Evolutionary conservation across 805 yeast genomes (phyloP).

Genomic region (Kuraishia piskuri): DNA sequence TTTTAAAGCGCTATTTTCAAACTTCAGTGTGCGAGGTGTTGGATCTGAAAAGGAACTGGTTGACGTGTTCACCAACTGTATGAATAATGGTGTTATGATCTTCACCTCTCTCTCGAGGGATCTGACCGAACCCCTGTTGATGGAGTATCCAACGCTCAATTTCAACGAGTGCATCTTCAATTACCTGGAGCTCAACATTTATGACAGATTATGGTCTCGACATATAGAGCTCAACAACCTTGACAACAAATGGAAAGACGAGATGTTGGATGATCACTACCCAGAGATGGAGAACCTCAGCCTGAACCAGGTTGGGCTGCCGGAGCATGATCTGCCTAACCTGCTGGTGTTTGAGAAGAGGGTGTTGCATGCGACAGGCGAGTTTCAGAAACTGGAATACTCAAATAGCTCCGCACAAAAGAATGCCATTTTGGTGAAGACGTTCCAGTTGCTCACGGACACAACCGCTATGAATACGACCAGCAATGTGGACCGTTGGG

Average conservation of each 20-base stretch:
- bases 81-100: conserved; percentile 22
- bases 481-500: background rate
- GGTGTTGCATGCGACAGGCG: conserved; percentile 39
- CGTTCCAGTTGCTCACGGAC: conserved; percentile 42
- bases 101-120: conserved; percentile 24
- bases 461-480: conserved; percentile 10
- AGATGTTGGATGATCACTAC: conserved; percentile 20
- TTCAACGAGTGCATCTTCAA: conserved; percentile 49
- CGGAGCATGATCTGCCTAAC: conserved; percentile 14
- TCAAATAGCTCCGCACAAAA: conserved; percentile 41
- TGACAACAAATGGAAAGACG: conserved; percentile 8
- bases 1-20: conserved; percentile 28
- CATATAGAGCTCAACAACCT: conserved; percentile 12
- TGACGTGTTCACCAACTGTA: conserved; percentile 18
- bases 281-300: conserved; percentile 30
- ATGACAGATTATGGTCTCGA: conserved; percentile 56
- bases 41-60: conserved; percentile 18
- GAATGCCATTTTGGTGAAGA: conserved; percentile 36
- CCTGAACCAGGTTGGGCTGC: conserved; percentile 42
- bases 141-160: conserved; percentile 29
- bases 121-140: conserved; percentile 16
- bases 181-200: conserved; percentile 64
- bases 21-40: conserved; percentile 24
- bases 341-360: conserved; percentile 29
- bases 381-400: conserved; percentile 37